Evolutionary conservation across 129 eudicot genomes (phyloP), one percentile per base, ranked within the genome.

Genomic region (Ambrosia artemisiifolia): DNA sequence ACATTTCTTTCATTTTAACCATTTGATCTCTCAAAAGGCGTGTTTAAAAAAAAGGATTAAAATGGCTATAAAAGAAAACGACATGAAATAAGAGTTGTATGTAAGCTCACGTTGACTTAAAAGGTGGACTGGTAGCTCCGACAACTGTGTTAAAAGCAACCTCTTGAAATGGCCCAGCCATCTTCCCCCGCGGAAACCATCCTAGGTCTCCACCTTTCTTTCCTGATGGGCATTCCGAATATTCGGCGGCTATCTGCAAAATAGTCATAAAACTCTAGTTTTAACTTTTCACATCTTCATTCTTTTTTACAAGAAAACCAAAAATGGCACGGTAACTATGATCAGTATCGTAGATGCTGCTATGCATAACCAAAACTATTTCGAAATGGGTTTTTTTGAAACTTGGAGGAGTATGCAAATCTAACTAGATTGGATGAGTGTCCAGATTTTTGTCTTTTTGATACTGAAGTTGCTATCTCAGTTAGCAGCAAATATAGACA

Each of bases 141-240:
- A 95, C 85, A 72, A 87, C 87, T 8, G 99, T 95, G 88, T 79
- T 86, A 62, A 95, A 95, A 34, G 99, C 99, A 72, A 95, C 97
- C 35, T 95, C 99, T 84, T 95, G 99, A 78, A 95, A 95, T 2
- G 99, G 99, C 16, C 99, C 99, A 7, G 99, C 99, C 99, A 91
- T 95, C 80, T 95, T 95, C 60, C 99, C 99, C 28, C 99, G 97
- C 33, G 99, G 97, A 74, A 95, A 95, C 99, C 99, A 95, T 81
- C 99, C 97, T 3, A 95, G 76, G 67, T 95, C 99, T 16, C 99
- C 99, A 67, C 99, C 99, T 67, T 95, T 95, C 86, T 95, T 95
- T 50, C 91, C 99, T 10, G 99, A 95, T 63, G 99, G 97, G 64
- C 99, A 95, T 81, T 95, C 99, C 8, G 99, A 95, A 72, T 90